Conservation (phyloP, 2,329 filamentous ascomycete species). For the Sporothrix brasiliensis region DNA sequence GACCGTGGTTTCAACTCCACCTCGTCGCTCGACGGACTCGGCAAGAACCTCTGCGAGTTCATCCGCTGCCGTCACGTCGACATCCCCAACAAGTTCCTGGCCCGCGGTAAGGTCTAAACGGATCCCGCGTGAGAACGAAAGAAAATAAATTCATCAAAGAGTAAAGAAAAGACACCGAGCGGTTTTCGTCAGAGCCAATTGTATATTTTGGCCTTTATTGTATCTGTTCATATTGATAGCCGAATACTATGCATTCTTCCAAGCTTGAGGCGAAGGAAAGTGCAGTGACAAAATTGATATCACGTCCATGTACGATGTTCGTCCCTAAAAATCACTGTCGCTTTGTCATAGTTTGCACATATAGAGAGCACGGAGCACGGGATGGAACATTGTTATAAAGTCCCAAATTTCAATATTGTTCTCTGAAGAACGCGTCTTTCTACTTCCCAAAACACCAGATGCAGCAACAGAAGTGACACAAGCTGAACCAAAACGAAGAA, state of each 20-base stretch:
- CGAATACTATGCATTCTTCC: not conserved
- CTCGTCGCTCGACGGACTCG: conserved; percentile 30
- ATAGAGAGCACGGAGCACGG: not conserved
- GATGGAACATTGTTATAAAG: not conserved
- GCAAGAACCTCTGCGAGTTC: conserved; percentile 35
- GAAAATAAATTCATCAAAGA: not conserved
- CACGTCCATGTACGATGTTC: not conserved
- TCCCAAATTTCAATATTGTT: not conserved
- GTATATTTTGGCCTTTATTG: conserved; percentile 13
- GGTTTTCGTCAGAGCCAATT: not conserved
- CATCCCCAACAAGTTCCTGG: conserved; percentile 49
- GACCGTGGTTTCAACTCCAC: conserved; percentile 41
- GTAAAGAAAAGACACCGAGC: not conserved
- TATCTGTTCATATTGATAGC: not conserved
- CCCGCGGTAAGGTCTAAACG: conserved; percentile 30
- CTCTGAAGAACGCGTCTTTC: conserved; percentile 6
- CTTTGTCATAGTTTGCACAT: not conserved
- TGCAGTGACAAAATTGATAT: conserved; percentile 2
- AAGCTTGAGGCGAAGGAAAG: not conserved
- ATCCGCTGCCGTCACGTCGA: conserved; percentile 48
- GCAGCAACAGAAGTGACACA: not conserved
- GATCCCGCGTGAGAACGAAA: not conserved
- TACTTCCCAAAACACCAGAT: not conserved
- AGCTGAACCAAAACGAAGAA: not conserved
- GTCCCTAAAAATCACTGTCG: no score